Conservation (phyloP, 331 rosid species). For the Pyrus hybrid region DNA sequence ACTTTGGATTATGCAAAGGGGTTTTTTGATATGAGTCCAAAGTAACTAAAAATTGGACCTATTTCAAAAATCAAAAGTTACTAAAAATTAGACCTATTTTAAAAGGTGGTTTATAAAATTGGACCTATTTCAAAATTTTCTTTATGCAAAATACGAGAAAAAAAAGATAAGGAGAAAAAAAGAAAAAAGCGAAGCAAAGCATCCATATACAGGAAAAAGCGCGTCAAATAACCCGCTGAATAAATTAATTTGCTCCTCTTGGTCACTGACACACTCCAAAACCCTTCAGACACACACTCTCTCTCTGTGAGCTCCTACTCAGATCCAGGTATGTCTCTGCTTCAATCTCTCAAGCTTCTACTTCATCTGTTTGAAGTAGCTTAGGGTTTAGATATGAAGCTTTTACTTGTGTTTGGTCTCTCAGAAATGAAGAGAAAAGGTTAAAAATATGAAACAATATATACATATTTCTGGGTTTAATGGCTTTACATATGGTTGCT, state of each 20-base stretch:
- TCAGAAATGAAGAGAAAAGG: neutral
- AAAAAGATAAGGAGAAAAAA: neutral
- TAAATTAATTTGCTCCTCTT: neutral
- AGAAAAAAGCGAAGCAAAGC: conserved; percentile 15
- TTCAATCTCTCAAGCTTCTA: conserved; percentile 1
- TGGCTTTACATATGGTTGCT: neutral
- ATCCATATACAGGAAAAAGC: conserved; percentile 31
- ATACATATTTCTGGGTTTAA: neutral
- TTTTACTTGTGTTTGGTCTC: conserved; percentile 10
- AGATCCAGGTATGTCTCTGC: conserved; percentile 53
- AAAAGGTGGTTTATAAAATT: too few species aligned
- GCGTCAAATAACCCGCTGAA: conserved; percentile 45
- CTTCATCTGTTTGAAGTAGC: neutral
- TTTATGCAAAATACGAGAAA: conserved; percentile 1
- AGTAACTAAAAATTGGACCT: too few species aligned
- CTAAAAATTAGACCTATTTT: too few species aligned
- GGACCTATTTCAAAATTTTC: too few species aligned
- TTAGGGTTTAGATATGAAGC: conserved; percentile 1
- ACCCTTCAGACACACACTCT: neutral
- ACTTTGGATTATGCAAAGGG: neutral
- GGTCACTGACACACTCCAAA: neutral
- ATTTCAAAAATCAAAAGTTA: too few species aligned
- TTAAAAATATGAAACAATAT: neutral
- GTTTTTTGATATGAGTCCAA: too few species aligned
- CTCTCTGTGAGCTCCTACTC: conserved; percentile 1